Base-by-base conservation (phyloP, 2,329 filamentous ascomycete genomes). In the Calycina marina region DNA sequence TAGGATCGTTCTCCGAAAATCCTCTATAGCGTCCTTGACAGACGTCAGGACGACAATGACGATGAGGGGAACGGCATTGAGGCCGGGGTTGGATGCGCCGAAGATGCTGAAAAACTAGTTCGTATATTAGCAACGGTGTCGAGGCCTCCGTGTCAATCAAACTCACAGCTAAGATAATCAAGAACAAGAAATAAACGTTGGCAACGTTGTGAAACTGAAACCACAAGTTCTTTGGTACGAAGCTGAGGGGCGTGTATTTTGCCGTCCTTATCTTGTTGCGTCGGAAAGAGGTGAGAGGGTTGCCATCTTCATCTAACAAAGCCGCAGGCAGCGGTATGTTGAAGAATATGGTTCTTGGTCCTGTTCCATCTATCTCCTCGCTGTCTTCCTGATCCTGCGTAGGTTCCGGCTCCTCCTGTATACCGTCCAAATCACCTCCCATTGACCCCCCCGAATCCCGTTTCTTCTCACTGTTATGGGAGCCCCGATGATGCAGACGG, bases 201-300 rank as follows among this genome's bases (percentile, higher is more conserved):
- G 90, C 90, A 49, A 98, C 79, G 52, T 96, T 96, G 59, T 98
- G 88, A 53, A 98, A 96, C 57, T 98, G 92, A 43, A 93, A 83
- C 74, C 78, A 98, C 51, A 98, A 54, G 58, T 98, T 96, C 62
- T 96, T 96, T 10, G 90, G 90, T 16, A 98, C 57, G 58, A 98
- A 98, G 38, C 82, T 93, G 41, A 98, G 58, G 6, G 92, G 79
- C 5, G 90, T 98, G 57, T 98, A 98, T 59, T 96, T 98, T 38
- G 90, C 83, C 3, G 90, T 98, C 46, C 92, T 72, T 55, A 98
- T 93, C 66, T 98, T 98, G 65, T 98, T 98, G 44, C 88, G 69
- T 30, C 81, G 69, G 56, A 78, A 98, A 14, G 70, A 62, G 36
- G 70, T 64, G 33, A 63, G 55, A 2, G 85, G 80, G 37, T 72